Percentiles rank a stretch among this genome's conserved stretches.
These are phyloP conservation scores for Evernia prunastri DNA, from an alignment of 495 filamentous ascomycete genomes.

Conservation along the genomic window DNA sequence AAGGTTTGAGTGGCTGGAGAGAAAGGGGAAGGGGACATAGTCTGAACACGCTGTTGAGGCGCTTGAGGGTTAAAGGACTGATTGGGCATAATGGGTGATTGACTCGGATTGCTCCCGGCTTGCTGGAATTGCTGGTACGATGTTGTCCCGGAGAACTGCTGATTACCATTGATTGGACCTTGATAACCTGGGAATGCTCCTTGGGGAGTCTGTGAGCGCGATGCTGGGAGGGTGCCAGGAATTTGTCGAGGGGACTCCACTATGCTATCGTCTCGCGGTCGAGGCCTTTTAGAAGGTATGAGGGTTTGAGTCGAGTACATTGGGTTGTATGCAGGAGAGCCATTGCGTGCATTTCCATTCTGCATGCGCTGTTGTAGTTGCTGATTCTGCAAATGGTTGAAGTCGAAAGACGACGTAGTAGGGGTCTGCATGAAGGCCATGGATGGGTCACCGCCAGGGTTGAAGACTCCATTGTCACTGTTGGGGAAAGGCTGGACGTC, in stretches of 20 bases:
- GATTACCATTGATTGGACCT: constrained; percentile 49
- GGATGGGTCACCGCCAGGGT: constrained; percentile 49
- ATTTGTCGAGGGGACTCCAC: constrained; percentile 74
- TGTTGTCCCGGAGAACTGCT: constrained; percentile 51
- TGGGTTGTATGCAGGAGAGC: constrained; percentile 70
- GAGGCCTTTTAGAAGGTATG: constrained; percentile 79
- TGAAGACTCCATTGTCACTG: constrained; percentile 74
- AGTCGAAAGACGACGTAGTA: constrained; percentile 50
- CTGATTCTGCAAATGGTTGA: constrained; percentile 44
- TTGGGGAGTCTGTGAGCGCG: constrained; percentile 89
- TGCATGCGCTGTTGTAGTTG: constrained; percentile 63
- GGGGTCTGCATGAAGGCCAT: constrained; percentile 47
- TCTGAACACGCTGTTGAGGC: constrained; percentile 75
- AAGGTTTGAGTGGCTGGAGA: constrained; percentile 73
- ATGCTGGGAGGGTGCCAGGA: constrained; percentile 65
- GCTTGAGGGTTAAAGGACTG: constrained; percentile 60
- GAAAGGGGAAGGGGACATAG: constrained; percentile 86
- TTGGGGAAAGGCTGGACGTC: constrained; percentile 63
- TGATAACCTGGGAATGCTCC: constrained; percentile 57
- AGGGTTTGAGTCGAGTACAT: constrained; percentile 73
- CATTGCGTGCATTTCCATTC: constrained; percentile 76
- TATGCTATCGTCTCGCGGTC: constrained; percentile 76
- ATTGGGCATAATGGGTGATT: constrained; percentile 77
- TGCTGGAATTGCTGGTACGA: constrained; percentile 81
- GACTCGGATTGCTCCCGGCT: constrained; percentile 71